These are phyloP conservation scores for Naegleria gruberi DNA, from an alignment of 208 protist genomes.

Conservation along the genomic window DNA sequence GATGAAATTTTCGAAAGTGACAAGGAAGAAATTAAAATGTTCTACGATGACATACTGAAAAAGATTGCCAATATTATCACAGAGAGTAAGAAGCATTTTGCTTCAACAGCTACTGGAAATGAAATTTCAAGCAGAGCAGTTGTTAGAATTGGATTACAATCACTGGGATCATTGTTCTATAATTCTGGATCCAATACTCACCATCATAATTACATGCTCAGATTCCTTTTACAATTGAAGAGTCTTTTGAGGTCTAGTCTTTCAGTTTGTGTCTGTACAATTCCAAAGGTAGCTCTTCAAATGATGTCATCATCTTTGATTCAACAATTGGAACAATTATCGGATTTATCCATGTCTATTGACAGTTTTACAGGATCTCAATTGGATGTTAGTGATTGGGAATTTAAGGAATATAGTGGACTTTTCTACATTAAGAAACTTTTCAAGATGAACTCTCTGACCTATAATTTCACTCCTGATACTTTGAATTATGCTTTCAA, in stretches of 20 bases:
- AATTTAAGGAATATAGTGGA: slow-evolving; percentile 11
- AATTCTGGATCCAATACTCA: background rate
- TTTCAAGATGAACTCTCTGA: background rate
- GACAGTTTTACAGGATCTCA: background rate
- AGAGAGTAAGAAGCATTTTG: background rate
- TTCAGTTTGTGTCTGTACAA: background rate
- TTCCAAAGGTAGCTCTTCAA: background rate
- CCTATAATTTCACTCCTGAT: background rate
- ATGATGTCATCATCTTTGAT: background rate
- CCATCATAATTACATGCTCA: background rate
- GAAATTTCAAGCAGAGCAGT: background rate
- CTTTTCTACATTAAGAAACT: background rate
- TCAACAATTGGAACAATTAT: background rate
- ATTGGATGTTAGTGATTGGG: background rate
- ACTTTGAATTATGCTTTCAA: slow-evolving; percentile 19
- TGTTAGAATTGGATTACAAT: background rate
- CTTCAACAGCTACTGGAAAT: background rate
- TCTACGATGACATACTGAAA: background rate
- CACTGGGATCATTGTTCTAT: background rate
- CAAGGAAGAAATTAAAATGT: background rate
- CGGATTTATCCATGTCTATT: background rate
- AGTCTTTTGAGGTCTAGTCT: background rate
- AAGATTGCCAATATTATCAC: background rate
- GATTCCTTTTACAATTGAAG: background rate
- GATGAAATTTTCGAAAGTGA: background rate